A percentile compares a stretch with the other conserved stretches of the same genome.
These are phyloP conservation scores for Spinellus fusiger DNA, from an alignment of 192 early-diverging fungal genomes.

Conservation along the genomic window DNA sequence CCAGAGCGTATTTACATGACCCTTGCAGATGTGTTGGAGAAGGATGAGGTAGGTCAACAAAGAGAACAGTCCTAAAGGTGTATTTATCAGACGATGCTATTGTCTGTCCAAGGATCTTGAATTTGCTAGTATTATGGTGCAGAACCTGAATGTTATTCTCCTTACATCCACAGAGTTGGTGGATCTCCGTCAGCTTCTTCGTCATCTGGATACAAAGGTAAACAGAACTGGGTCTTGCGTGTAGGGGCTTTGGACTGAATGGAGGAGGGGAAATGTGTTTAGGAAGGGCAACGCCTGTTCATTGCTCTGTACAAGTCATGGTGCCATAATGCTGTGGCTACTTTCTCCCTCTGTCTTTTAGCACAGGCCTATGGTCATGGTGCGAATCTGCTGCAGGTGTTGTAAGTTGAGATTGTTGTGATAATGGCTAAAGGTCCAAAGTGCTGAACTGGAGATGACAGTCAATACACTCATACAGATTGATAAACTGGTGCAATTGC, in stretches of 20 bases:
- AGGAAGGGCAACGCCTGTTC: conserved; percentile 82
- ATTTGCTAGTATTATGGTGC: conserved; percentile 96
- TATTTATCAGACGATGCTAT: not conserved
- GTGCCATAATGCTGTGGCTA: conserved; percentile 95
- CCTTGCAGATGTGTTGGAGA: conserved; percentile 82
- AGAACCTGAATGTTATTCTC: conserved; percentile 94
- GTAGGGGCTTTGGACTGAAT: no score
- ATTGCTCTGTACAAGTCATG: conserved; percentile 83
- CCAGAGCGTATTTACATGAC: conserved; percentile 87
- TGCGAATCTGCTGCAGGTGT: conserved; percentile 69
- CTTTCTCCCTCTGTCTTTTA: conserved; percentile 89
- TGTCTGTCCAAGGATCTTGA: conserved; percentile 66
- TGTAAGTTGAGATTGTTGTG: conserved; percentile 42
- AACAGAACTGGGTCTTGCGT: no score
- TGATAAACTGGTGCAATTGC: conserved; percentile 95
- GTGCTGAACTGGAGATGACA: conserved; percentile 89
- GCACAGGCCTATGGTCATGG: conserved; percentile 97
- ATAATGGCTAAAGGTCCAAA: conserved; percentile 11
- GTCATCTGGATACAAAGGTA: conserved; percentile 65
- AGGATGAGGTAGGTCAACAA: conserved; percentile 55
- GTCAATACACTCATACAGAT: conserved; percentile 93
- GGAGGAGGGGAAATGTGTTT: no score
- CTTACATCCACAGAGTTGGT: conserved; percentile 91
- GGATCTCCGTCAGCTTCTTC: conserved; percentile 73
- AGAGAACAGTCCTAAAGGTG: not conserved